phyloP scores from a whole-genome alignment of 495 filamentous ascomycete species.

The Achaetomiella virescens region DNA sequence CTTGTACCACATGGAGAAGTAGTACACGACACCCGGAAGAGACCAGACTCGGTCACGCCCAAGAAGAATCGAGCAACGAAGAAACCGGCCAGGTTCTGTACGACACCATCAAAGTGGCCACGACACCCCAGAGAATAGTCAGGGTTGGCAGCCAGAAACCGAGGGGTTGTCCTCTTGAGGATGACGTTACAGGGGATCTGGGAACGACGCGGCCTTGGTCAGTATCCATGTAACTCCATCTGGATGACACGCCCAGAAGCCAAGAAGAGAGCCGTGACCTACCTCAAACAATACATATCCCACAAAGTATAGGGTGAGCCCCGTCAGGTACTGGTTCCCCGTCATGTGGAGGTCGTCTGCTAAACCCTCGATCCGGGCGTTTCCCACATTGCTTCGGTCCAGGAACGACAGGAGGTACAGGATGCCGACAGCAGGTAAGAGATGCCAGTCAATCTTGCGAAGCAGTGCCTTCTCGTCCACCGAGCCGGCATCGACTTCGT shows the following conservation, averaged over 20 bases:
- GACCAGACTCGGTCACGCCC: constrained; percentile 49
- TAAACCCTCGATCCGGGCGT: constrained; percentile 57
- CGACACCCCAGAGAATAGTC: constrained; percentile 47
- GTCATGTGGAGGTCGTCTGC: constrained; percentile 58
- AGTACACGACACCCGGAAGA: constrained; percentile 73
- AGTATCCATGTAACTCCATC: too few relatives aligned
- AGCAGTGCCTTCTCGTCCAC: constrained; percentile 59
- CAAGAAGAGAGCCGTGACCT: not conserved
- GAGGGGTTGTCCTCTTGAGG: constrained; percentile 63
- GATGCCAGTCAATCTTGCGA: constrained; percentile 56
- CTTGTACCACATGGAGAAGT: constrained; percentile 83
- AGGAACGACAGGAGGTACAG: constrained; percentile 70
- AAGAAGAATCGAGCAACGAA: constrained; percentile 59
- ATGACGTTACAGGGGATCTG: constrained; percentile 68
- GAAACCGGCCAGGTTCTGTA: constrained; percentile 59
- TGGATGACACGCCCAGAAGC: too few relatives aligned
- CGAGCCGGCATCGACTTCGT: constrained; percentile 9
- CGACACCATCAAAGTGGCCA: constrained; percentile 64
- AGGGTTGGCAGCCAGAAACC: constrained; percentile 49
- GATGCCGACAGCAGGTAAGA: constrained; percentile 62
- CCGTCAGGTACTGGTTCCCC: constrained; percentile 65
- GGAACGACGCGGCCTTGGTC: not conserved
- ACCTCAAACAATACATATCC: constrained; percentile 58
- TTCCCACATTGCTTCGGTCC: constrained; percentile 64
- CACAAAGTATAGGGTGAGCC: constrained; percentile 68